phyloP scores from a whole-genome alignment of 2,329 filamentous ascomycete species.

The Plenodomus tracheiphilus region DNA sequence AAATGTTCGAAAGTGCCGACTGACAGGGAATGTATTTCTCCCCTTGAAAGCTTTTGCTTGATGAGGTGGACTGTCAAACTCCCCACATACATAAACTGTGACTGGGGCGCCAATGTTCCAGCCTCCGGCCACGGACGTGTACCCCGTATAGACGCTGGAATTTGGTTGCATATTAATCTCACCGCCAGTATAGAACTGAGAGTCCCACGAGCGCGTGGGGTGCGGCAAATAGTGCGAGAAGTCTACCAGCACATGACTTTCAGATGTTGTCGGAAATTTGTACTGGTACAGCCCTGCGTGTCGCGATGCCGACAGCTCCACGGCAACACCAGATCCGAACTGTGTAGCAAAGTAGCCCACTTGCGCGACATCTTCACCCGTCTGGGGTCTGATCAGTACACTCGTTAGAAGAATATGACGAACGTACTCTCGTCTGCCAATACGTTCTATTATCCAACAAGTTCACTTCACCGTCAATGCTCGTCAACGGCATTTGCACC shows the following conservation, averaged over 20 bases:
- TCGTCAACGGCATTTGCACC: slow-evolving; percentile 48
- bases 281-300: slow-evolving; percentile 46
- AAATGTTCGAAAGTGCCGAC: slow-evolving; percentile 38
- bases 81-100: slow-evolving; percentile 41
- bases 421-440: slow-evolving; percentile 43
- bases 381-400: slow-evolving; percentile 13
- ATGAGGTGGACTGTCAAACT: slow-evolving; percentile 33
- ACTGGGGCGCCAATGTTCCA: slow-evolving; percentile 45
- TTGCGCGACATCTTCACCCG: slow-evolving; percentile 34
- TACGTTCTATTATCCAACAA: slow-evolving; percentile 49
- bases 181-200: slow-evolving; percentile 42
- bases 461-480: slow-evolving; percentile 47
- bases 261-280: slow-evolving; percentile 40
- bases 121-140: slow-evolving; percentile 40
- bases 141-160: slow-evolving; percentile 35
- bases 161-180: slow-evolving; percentile 40
- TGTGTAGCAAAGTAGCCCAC: slow-evolving; percentile 45
- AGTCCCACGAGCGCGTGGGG: slow-evolving; percentile 39
- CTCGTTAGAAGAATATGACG: not conserved
- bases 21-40: slow-evolving; percentile 43
- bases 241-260: slow-evolving; percentile 52
- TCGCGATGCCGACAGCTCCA: slow-evolving; percentile 43
- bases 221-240: slow-evolving; percentile 51
- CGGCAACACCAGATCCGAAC: slow-evolving; percentile 39
- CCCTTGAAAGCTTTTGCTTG: slow-evolving; percentile 36